These are phyloP conservation scores for Fragosphaeria purpurea DNA, from an alignment of 2,329 filamentous ascomycete genomes.

Conservation along the genomic window DNA sequence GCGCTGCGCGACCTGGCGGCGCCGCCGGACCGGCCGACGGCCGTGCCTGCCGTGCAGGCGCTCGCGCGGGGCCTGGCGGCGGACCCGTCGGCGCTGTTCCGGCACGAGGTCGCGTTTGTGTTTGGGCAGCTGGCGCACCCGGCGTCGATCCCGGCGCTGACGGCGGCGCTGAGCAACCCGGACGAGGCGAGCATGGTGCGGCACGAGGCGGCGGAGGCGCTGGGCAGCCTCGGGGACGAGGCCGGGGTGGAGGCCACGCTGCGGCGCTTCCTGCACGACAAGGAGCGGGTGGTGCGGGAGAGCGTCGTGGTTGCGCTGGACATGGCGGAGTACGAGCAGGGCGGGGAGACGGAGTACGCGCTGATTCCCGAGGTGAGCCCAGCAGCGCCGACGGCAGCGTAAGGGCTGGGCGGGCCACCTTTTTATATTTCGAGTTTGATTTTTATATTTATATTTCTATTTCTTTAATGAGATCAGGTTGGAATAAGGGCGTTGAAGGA, in stretches of 20 bases:
- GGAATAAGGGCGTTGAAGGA: background rate
- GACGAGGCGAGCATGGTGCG: slow-evolving; percentile 92
- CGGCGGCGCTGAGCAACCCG: slow-evolving; percentile 63
- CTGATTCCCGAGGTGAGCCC: slow-evolving; percentile 58
- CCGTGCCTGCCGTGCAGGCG: slow-evolving; percentile 72
- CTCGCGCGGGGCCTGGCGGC: slow-evolving; percentile 71
- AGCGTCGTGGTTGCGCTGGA: slow-evolving; percentile 92
- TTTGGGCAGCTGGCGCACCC: slow-evolving; percentile 95
- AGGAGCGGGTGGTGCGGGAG: slow-evolving; percentile 87
- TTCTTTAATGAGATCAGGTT: background rate
- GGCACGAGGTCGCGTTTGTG: slow-evolving; percentile 96
- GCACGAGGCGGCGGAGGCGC: slow-evolving; percentile 91
- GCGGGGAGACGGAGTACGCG: slow-evolving; percentile 81
- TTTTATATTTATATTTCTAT: background rate
- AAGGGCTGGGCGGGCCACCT: background rate
- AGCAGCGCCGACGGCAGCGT: slow-evolving; percentile 15
- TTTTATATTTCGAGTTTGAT: background rate
- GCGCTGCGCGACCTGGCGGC: slow-evolving; percentile 89
- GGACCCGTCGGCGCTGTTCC: slow-evolving; percentile 84
- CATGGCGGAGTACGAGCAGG: slow-evolving; percentile 95
- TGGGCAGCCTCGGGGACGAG: slow-evolving; percentile 88
- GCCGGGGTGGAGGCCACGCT: slow-evolving; percentile 83
- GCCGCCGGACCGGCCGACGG: slow-evolving; percentile 81
- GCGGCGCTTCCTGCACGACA: slow-evolving; percentile 75
- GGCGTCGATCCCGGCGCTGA: slow-evolving; percentile 87